Conservation (phyloP, 768 basidiomycete genomes). For the Cystofilobasidium ferigula region DNA sequence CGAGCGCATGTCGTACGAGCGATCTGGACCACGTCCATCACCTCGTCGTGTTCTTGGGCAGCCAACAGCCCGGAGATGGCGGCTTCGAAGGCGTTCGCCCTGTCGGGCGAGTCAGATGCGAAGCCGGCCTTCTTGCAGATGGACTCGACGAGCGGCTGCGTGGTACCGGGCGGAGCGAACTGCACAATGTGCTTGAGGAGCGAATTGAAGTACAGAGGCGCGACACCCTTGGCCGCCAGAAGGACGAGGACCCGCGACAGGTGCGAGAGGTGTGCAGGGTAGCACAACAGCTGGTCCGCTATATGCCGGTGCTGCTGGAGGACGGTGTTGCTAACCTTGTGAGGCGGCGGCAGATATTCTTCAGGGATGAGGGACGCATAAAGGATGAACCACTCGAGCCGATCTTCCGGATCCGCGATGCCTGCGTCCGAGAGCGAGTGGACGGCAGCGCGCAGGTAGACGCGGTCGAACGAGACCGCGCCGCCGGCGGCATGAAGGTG, state of each 20-base stretch:
- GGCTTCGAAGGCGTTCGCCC: background rate
- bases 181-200: background rate
- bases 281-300: background rate
- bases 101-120: too few species aligned
- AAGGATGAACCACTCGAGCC: conserved; percentile 13
- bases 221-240: background rate
- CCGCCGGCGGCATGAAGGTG: background rate
- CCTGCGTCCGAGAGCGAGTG: background rate
- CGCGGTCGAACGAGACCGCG: background rate
- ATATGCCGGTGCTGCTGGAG: background rate
- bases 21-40: background rate
- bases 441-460: background rate
- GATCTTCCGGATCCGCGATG: background rate
- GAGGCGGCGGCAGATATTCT: background rate
- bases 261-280: background rate
- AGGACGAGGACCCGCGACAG: conserved; percentile 1
- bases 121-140: background rate
- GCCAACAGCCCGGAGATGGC: background rate
- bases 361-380: background rate
- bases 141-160: background rate
- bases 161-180: background rate
- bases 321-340: background rate
- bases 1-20: background rate
- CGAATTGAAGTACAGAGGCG: background rate
- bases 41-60: background rate